phyloP scores from a whole-genome alignment of 352 stramenopile species.

The Phytophthora foliorum region DNA sequence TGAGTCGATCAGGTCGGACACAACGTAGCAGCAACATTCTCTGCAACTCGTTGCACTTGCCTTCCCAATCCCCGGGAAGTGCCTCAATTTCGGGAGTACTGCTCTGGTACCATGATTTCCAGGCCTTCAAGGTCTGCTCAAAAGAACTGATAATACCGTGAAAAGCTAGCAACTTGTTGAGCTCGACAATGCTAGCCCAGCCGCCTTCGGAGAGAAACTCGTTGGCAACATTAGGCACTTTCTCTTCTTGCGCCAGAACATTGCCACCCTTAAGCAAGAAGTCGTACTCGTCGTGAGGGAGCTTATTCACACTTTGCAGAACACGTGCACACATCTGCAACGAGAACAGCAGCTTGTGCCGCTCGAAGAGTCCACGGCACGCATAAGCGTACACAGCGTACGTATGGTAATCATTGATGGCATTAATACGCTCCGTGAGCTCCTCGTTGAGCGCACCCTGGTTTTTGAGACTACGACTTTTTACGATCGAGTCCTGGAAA shows the following conservation, averaged over 20 bases:
- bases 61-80: constrained; percentile 94
- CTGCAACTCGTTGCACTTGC: constrained; percentile 94
- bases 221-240: constrained; percentile 83
- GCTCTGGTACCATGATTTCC: constrained; percentile 89
- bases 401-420: constrained; percentile 97
- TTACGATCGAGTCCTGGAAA: constrained; percentile 95
- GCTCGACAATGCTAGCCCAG: constrained; percentile 94
- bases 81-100: constrained; percentile 91
- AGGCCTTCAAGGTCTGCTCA: constrained; percentile 86
- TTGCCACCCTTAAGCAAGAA: constrained; percentile 95
- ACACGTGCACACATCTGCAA: constrained; percentile 95
- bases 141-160: constrained; percentile 92
- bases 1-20: constrained; percentile 93
- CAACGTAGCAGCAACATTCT: constrained; percentile 94
- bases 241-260: constrained; percentile 67
- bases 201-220: constrained; percentile 87
- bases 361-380: constrained; percentile 96
- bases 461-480: constrained; percentile 84
- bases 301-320: constrained; percentile 92
- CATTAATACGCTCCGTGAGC: constrained; percentile 88
- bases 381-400: constrained; percentile 96
- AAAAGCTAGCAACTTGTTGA: constrained; percentile 92
- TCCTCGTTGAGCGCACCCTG: constrained; percentile 85
- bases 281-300: constrained; percentile 94
- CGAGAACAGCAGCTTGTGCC: constrained; percentile 97